Evolutionary conservation across 192 early-diverging fungal species (phyloP).

Genomic region (Podochytrium sp.): DNA sequence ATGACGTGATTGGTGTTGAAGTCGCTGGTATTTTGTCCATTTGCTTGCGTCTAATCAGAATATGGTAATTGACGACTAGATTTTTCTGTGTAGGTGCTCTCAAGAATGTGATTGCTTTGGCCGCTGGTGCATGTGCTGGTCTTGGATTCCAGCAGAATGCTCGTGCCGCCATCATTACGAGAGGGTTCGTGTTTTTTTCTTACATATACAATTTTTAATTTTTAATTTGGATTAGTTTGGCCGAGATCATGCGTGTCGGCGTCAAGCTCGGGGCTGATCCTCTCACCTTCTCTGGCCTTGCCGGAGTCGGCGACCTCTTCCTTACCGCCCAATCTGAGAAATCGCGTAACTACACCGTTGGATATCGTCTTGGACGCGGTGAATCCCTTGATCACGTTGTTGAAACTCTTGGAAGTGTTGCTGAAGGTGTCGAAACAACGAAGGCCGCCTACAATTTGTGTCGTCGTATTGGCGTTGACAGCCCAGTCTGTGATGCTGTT

Average conservation of each 20-base stretch:
- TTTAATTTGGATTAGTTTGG: slow-evolving; percentile 28
- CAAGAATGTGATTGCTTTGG: slow-evolving; percentile 60
- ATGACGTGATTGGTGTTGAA: slow-evolving; percentile 52
- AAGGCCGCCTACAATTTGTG: slow-evolving; percentile 50
- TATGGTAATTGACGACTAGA: too few relatives aligned
- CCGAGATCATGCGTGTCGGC: slow-evolving; percentile 52
- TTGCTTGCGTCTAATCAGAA: background rate
- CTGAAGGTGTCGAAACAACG: slow-evolving; percentile 56
- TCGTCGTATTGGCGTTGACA: slow-evolving; percentile 45
- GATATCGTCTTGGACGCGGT: slow-evolving; percentile 52
- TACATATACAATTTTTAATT: background rate
- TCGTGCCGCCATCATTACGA: slow-evolving; percentile 55
- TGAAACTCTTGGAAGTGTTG: slow-evolving; percentile 49
- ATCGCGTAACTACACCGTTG: slow-evolving; percentile 58
- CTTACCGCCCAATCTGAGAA: slow-evolving; percentile 54
- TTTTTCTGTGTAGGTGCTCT: slow-evolving; percentile 48
- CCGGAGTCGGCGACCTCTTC: slow-evolving; percentile 53
- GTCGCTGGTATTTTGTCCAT: slow-evolving; percentile 34
- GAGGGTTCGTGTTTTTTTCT: slow-evolving; percentile 31
- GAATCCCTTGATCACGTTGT: slow-evolving; percentile 51
- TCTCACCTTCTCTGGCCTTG: slow-evolving; percentile 52
- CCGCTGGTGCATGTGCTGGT: slow-evolving; percentile 50
- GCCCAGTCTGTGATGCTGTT: slow-evolving; percentile 46
- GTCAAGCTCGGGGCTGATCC: slow-evolving; percentile 54
- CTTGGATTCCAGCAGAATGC: slow-evolving; percentile 55